These are phyloP conservation scores for Aspergillus ostianus DNA, from an alignment of 495 filamentous ascomycete genomes.

Conservation along the genomic window DNA sequence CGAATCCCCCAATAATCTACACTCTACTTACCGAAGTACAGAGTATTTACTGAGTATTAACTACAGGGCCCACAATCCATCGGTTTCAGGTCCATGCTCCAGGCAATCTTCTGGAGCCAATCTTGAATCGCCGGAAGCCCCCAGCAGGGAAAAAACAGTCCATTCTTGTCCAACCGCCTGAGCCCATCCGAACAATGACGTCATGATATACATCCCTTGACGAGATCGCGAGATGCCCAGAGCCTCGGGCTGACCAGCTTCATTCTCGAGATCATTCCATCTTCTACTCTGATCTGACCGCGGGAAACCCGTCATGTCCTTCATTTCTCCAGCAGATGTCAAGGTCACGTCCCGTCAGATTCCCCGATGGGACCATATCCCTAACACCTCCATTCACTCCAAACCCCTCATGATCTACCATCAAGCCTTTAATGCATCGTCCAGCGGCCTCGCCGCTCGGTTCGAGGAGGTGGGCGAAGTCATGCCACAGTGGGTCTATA, in stretches of 20 bases:
- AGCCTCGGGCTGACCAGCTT: background rate
- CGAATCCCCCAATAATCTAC: background rate
- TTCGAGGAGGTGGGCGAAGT: conserved; percentile 53
- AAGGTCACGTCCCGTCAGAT: conserved; percentile 58
- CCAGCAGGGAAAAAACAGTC: too few relatives aligned
- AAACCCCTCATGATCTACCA: conserved; percentile 64
- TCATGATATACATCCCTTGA: background rate
- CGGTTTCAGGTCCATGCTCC: background rate
- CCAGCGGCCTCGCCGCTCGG: conserved; percentile 52
- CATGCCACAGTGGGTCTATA: conserved; percentile 62
- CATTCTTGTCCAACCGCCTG: too few relatives aligned
- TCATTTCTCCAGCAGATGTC: conserved; percentile 49
- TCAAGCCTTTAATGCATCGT: conserved; percentile 46
- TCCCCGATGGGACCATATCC: conserved; percentile 53
- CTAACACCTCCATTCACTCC: conserved; percentile 63
- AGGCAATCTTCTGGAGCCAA: background rate
- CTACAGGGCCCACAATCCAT: too few relatives aligned
- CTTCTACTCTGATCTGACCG: background rate
- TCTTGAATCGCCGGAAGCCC: too few relatives aligned
- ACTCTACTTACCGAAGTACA: too few relatives aligned
- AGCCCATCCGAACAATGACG: background rate
- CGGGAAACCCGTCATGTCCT: conserved; percentile 20
- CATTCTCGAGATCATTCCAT: background rate
- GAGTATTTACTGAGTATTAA: too few relatives aligned
- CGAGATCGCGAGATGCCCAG: background rate